Conservation (phyloP, 2,329 filamentous ascomycete genomes). For the Helminthosporium solani region DNA sequence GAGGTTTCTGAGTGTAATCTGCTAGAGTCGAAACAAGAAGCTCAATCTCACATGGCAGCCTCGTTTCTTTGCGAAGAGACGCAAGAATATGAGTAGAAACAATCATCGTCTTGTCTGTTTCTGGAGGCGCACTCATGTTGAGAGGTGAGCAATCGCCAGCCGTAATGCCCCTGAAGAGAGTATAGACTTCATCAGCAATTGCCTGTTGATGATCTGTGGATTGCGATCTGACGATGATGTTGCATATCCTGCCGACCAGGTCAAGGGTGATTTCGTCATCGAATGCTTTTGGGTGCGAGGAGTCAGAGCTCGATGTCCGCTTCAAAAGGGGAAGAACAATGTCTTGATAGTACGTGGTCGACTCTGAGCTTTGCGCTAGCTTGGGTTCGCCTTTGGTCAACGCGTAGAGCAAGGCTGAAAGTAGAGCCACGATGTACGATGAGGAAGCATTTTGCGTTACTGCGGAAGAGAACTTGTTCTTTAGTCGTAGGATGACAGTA, state of each 20-base stretch:
- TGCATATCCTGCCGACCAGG: conserved; percentile 61
- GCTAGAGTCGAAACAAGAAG: conserved; percentile 41
- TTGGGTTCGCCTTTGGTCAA: conserved; percentile 58
- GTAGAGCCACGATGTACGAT: conserved; percentile 59
- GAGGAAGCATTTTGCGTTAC: conserved; percentile 54
- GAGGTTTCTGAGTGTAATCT: conserved; percentile 34
- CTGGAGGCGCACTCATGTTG: conserved; percentile 24
- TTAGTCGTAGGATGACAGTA: conserved; percentile 61
- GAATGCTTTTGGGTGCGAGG: conserved; percentile 34
- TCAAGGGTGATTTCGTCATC: conserved; percentile 57
- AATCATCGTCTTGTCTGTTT: conserved; percentile 52
- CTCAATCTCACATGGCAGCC: conserved; percentile 34
- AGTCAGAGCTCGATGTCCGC: conserved; percentile 37
- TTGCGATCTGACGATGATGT: conserved; percentile 58
- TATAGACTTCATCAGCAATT: conserved; percentile 57
- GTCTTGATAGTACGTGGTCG: conserved; percentile 48
- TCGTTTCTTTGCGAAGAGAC: conserved; percentile 44
- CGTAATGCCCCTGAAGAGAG: conserved; percentile 47
- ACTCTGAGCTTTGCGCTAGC: conserved; percentile 46
- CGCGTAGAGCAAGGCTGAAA: conserved; percentile 63
- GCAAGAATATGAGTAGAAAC: conserved; percentile 60
- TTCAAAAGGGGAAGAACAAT: conserved; percentile 47
- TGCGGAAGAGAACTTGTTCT: conserved; percentile 62
- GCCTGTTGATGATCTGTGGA: conserved; percentile 52
- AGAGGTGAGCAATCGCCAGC: conserved; percentile 37